Percentiles rank a stretch among this genome's conserved stretches.
Evolutionary conservation across 345 rosid species (phyloP).

Genomic region (Populus pruinosa): DNA sequence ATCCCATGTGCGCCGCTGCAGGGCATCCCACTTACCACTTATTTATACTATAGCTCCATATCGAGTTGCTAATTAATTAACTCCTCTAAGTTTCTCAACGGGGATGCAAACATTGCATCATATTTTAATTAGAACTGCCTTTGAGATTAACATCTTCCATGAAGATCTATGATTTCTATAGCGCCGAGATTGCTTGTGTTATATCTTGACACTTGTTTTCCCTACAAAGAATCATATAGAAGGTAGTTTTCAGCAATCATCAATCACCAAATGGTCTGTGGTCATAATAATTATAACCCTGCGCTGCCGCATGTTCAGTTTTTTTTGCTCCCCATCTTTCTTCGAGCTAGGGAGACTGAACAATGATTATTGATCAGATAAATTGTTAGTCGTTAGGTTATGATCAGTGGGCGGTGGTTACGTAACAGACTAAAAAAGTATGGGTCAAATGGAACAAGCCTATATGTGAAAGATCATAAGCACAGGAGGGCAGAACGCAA

Average conservation of each 20-base stretch:
- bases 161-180: conserved; percentile 13
- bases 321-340: background rate
- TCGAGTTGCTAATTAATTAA: background rate
- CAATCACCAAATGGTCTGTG: background rate
- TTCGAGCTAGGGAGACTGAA: background rate
- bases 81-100: background rate
- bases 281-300: conserved; percentile 5
- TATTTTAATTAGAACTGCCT: background rate
- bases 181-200: conserved; percentile 21
- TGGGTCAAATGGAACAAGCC: conserved; percentile 12
- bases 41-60: too few relatives aligned
- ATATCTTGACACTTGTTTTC: conserved; percentile 22
- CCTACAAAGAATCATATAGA: conserved; percentile 18
- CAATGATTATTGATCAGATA: conserved; percentile 29
- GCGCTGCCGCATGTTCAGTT: background rate
- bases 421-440: background rate
- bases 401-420: conserved; percentile 19
- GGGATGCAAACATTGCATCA: background rate
- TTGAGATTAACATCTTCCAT: background rate
- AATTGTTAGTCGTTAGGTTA: background rate
- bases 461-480: background rate
- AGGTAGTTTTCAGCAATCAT: conserved; percentile 1
- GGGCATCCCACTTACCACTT: conserved; percentile 36
- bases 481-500: background rate
- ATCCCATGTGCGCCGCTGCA: conserved; percentile 52